Percentiles rank a stretch among this genome's conserved stretches.
phyloP scores from a whole-genome alignment of 202 grass and related monocot species.

The Dendrocalamus latiflorus region DNA sequence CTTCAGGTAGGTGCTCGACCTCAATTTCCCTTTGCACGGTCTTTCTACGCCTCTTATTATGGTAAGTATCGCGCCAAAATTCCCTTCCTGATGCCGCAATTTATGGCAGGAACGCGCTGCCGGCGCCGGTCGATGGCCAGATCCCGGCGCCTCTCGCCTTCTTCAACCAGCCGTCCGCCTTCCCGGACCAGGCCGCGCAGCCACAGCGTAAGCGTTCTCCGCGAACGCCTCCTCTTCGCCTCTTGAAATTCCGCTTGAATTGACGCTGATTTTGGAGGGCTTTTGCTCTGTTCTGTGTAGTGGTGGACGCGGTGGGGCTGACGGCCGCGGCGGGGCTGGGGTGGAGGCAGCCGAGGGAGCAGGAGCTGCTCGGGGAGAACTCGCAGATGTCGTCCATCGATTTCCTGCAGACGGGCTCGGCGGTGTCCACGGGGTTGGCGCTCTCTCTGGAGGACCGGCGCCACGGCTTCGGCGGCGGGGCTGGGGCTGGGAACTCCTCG shows the following conservation, averaged over 20 bases:
- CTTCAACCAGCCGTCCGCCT: constrained; percentile 57
- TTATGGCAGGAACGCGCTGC: constrained; percentile 48
- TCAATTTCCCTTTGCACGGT: constrained; percentile 4
- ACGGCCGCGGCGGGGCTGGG: constrained; percentile 56
- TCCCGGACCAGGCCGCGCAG: constrained; percentile 70
- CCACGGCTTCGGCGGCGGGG: constrained; percentile 36
- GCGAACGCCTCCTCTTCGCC: not conserved
- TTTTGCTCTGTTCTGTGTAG: constrained; percentile 19
- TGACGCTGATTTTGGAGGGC: constrained; percentile 22
- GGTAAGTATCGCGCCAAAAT: constrained; percentile 23
- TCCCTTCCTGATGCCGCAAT: constrained; percentile 8
- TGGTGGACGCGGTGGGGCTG: too few relatives aligned
- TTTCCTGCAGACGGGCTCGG: constrained; percentile 89
- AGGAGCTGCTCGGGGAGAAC: constrained; percentile 91
- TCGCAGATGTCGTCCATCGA: constrained; percentile 98
- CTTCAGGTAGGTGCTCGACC: constrained; percentile 55
- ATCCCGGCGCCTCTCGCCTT: constrained; percentile 61
- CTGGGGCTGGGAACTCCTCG: constrained; percentile 54
- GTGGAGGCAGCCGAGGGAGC: constrained; percentile 84
- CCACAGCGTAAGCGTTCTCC: constrained; percentile 54
- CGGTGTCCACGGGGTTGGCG: constrained; percentile 82
- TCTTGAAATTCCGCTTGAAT: constrained; percentile 17
- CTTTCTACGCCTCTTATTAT: not conserved
- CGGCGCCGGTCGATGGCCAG: constrained; percentile 77
- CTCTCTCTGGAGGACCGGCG: constrained; percentile 86